Conservation (phyloP, 495 filamentous ascomycete genomes). For the Penicillium flavigenum region DNA sequence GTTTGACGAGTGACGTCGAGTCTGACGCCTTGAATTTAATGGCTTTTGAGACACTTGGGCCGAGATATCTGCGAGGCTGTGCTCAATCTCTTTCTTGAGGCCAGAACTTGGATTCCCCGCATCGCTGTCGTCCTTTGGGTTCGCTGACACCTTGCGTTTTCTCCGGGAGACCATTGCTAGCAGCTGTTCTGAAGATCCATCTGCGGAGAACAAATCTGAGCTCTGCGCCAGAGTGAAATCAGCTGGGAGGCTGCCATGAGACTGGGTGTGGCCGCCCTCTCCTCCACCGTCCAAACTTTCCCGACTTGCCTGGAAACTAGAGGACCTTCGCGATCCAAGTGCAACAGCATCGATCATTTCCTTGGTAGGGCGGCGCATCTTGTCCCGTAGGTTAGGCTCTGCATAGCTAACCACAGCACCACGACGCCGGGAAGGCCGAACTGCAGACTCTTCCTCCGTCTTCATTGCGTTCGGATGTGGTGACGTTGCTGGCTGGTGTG, state of each 20-base stretch:
- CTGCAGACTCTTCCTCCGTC: slow-evolving; percentile 27
- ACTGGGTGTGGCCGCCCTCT: slow-evolving; percentile 8
- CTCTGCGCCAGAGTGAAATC: slow-evolving; percentile 14
- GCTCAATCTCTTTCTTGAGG: slow-evolving; percentile 7
- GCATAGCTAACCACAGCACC: slow-evolving; percentile 75
- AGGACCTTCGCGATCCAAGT: slow-evolving; percentile 43
- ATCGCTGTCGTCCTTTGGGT: slow-evolving; percentile 13
- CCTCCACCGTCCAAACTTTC: slow-evolving; percentile 27
- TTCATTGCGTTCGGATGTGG: slow-evolving; percentile 9
- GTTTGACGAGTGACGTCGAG: slow-evolving; percentile 45
- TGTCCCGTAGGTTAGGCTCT: slow-evolving; percentile 78
- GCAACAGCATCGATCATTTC: slow-evolving; percentile 70
- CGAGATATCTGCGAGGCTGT: slow-evolving; percentile 10
- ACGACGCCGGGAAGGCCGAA: slow-evolving; percentile 62
- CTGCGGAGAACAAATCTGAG: slow-evolving; percentile 6
- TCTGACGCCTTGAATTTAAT: slow-evolving; percentile 22
- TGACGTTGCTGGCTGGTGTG: slow-evolving; percentile 7
- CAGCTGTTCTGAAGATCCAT: slow-evolving; percentile 12
- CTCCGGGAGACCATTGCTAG: slow-evolving; percentile 29
- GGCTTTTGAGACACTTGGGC: slow-evolving; percentile 13
- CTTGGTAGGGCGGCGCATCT: slow-evolving; percentile 82
- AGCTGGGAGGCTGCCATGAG: slow-evolving; percentile 3
- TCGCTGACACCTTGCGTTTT: slow-evolving; percentile 35
- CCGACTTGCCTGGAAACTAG: slow-evolving; percentile 26
- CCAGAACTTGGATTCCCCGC: neutral